Base-by-base conservation (phyloP, 2,329 filamentous ascomycete genomes). In the Hymenoscyphus fraxineus region DNA sequence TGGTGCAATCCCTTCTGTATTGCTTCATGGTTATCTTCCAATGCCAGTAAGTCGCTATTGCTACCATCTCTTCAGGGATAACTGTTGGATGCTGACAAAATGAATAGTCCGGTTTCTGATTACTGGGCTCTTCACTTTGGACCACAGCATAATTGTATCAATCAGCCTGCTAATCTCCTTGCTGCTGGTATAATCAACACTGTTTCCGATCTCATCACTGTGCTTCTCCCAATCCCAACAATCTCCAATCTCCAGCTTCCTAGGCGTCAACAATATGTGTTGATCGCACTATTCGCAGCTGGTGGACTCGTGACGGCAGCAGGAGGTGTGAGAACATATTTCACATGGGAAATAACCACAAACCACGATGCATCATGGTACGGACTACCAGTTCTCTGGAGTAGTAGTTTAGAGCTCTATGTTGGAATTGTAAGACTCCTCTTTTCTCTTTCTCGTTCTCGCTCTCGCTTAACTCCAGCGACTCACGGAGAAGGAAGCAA, bases 121-220 rank as follows among this genome's bases (percentile, higher is more conserved):
- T 77, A 76, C 66, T 80, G 78, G 78, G 75, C 73, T 1, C 63
- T 77, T 1, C 73, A 74, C 1, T 38, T 68, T 31, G 27, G 44
- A 19, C 72, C 74, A 0, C 73, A 76, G 54, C 41, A 59, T 1
- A 66, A 80, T 13, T 80, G 82, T 61, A 80, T 84, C 47, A 71
- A 83, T n/a, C 77, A 86, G 65, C 78, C 81, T 1, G 74, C 77
- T 0, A 82, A 85, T 60, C 77, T 85, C 27, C 78, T 83, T 38
- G 79, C 79, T 39, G 79, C 85, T 41, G 83, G 85, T 2, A 81
- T 83, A 27, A 79, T 86, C 66, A 87, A 88, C 74, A 86, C 86
- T 54, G 70, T 82, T 47, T 85, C 83, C 6, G 84, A 88, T 72
- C 78, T 88, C 47, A 71, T 83, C 15, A 79, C 83, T 22, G 82